Percentiles rank a stretch among this genome's conserved stretches.
phyloP scores from a whole-genome alignment of 2,329 filamentous ascomycete genomes.

The Simplicillium aogashimaense region DNA sequence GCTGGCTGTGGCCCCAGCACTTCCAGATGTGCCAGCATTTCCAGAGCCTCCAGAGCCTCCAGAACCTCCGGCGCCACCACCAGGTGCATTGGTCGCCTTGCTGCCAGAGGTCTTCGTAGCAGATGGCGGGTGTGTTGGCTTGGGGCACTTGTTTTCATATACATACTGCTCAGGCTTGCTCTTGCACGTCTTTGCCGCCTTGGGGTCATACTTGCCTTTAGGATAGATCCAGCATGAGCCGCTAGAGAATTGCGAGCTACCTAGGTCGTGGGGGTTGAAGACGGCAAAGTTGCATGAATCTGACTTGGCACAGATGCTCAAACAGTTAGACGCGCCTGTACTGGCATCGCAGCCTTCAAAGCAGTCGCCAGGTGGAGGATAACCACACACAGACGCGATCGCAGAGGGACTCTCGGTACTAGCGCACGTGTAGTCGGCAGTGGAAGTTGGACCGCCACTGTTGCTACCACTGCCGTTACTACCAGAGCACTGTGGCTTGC shows the following conservation, averaged over 20 bases:
- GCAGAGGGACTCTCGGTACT: constrained; percentile 18
- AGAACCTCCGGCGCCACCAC: constrained; percentile 6
- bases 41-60: not conserved
- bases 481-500: constrained; percentile 12
- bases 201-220: constrained; percentile 14
- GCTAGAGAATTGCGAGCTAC: constrained; percentile 11
- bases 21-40: no score
- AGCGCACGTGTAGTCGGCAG: constrained; percentile 11
- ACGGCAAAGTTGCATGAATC: constrained; percentile 17
- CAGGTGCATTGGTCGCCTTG: constrained; percentile 2
- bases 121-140: constrained; percentile 8
- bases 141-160: constrained; percentile 19
- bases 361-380: constrained; percentile 16
- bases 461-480: not conserved
- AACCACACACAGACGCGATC: constrained; percentile 18
- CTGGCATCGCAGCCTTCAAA: constrained; percentile 12
- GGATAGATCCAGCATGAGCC: constrained; percentile 21
- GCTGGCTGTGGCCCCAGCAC: not conserved
- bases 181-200: constrained; percentile 10
- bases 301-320: constrained; percentile 14
- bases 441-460: constrained; percentile 8
- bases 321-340: constrained; percentile 13
- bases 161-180: constrained; percentile 16
- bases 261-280: constrained; percentile 12
- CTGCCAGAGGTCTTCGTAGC: constrained; percentile 1